Conservation (phyloP, 805 yeast genomes). For the Zygosaccharomyces pseudorouxii region DNA sequence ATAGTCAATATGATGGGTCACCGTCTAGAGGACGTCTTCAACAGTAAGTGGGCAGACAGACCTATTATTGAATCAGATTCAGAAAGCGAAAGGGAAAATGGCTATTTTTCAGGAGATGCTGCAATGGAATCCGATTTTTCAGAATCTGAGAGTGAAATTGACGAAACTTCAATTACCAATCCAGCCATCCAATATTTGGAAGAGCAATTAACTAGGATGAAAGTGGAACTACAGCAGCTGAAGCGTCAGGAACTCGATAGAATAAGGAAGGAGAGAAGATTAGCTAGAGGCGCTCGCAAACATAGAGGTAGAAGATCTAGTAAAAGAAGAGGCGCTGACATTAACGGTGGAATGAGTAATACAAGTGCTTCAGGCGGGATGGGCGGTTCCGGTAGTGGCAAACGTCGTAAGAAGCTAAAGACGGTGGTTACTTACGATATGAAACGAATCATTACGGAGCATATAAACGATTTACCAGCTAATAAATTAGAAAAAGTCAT, state of each 20-base stretch:
- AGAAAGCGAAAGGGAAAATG: conserved; percentile 42
- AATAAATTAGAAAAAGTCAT: conserved; percentile 78
- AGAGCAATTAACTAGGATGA: conserved; percentile 80
- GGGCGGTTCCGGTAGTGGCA: conserved; percentile 13
- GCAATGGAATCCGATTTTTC: conserved; percentile 33
- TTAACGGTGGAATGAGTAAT: conserved; percentile 14
- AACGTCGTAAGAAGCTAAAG: conserved; percentile 32
- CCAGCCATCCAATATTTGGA: conserved; percentile 90
- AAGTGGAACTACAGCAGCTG: conserved; percentile 74
- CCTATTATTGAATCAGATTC: conserved; percentile 58
- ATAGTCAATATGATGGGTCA: conserved; percentile 96
- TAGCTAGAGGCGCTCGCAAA: conserved; percentile 32
- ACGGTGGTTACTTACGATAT: conserved; percentile 81
- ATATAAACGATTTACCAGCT: conserved; percentile 71
- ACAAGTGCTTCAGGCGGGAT: conserved; percentile 13
- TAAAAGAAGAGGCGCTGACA: conserved; percentile 32
- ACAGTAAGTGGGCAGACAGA: conserved; percentile 81
- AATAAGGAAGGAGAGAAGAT: conserved; percentile 54
- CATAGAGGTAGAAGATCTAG: conserved; percentile 38
- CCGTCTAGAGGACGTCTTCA: conserved; percentile 77
- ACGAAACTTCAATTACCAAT: conserved; percentile 63
- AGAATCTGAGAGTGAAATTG: conserved; percentile 54
- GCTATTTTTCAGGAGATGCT: conserved; percentile 37
- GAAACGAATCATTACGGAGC: conserved; percentile 91
- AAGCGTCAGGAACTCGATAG: conserved; percentile 71